These are phyloP conservation scores for Leucosporidium scottii DNA, from an alignment of 768 basidiomycete genomes.

Conservation along the genomic window DNA sequence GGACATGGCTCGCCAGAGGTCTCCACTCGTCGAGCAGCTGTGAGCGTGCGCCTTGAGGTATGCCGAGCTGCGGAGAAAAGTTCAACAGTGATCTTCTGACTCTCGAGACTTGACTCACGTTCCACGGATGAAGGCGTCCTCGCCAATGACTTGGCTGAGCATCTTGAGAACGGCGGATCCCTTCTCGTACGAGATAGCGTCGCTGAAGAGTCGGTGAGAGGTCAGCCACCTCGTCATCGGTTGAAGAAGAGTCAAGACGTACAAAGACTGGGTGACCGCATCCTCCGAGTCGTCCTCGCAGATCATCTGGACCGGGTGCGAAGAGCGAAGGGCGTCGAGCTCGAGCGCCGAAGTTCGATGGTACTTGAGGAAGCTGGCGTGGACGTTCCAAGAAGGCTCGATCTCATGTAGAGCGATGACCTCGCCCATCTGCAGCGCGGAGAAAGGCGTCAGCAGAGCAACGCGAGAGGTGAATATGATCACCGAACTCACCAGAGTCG, in stretches of 20 bases:
- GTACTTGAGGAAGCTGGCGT: slow-evolving; percentile 56
- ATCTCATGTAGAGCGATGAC: slow-evolving; percentile 55
- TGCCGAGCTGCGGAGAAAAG: slow-evolving; percentile 45
- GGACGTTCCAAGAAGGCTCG: slow-evolving; percentile 52
- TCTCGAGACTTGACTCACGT: slow-evolving; percentile 11
- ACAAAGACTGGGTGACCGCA: slow-evolving; percentile 17
- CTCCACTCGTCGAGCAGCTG: slow-evolving; percentile 71
- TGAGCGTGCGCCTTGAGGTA: slow-evolving; percentile 86
- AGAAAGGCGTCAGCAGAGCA: background rate
- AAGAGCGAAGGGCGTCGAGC: slow-evolving; percentile 7
- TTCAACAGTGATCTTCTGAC: background rate
- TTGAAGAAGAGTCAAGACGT: too few species aligned
- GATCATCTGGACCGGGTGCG: slow-evolving; percentile 6
- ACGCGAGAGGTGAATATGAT: too few species aligned
- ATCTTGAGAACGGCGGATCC: slow-evolving; percentile 73
- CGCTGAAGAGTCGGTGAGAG: slow-evolving; percentile 38
- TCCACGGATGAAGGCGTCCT: slow-evolving; percentile 62
- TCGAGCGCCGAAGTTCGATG: slow-evolving; percentile 2
- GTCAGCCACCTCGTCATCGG: too few species aligned
- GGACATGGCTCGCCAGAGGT: slow-evolving; percentile 80
- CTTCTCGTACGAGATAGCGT: slow-evolving; percentile 69
- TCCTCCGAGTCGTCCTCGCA: slow-evolving; percentile 12
- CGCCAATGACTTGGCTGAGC: slow-evolving; percentile 79
- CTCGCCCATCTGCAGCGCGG: slow-evolving; percentile 51
- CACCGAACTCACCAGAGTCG: slow-evolving; percentile 4